A percentile compares a stretch with the other conserved stretches of the same genome.
Conservation (phyloP, 176 grass and related monocot genomes). For the Carex myosuroides region DNA sequence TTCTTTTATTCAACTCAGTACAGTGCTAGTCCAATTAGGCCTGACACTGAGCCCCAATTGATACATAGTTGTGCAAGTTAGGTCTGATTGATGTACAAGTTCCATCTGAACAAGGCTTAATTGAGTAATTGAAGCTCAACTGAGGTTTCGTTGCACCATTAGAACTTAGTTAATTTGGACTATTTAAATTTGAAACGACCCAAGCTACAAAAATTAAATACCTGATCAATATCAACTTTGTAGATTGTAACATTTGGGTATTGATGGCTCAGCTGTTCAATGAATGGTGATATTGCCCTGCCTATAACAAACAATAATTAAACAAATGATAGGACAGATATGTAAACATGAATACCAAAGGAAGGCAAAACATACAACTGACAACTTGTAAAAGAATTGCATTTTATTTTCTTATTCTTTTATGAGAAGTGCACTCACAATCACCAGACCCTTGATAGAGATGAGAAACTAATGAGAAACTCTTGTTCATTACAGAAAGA, state of each 20-base stretch:
- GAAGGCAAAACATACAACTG: not conserved
- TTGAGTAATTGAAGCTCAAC: not conserved
- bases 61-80: not conserved
- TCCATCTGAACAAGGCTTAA: not conserved
- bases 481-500: not conserved
- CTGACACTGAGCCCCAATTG: not conserved
- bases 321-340: not conserved
- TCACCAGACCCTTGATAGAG: too few species aligned
- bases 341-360: not conserved
- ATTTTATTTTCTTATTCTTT: too few species aligned
- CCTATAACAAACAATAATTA: conserved; percentile 21
- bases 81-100: not conserved
- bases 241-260: conserved; percentile 38
- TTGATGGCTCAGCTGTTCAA: conserved; percentile 35
- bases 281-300: conserved; percentile 31
- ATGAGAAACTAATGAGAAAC: not conserved
- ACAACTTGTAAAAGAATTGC: not conserved
- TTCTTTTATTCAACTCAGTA: not conserved
- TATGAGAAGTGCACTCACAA: too few species aligned
- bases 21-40: not conserved
- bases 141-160: not conserved
- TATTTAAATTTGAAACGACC: not conserved
- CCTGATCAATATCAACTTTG: conserved; percentile 52
- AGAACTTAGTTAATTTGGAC: not conserved
- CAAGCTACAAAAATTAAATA: conserved; percentile 12